Evolutionary conservation across 352 stramenopile species (phyloP).

Genomic region (Globisporangium rhizosaccharum): DNA sequence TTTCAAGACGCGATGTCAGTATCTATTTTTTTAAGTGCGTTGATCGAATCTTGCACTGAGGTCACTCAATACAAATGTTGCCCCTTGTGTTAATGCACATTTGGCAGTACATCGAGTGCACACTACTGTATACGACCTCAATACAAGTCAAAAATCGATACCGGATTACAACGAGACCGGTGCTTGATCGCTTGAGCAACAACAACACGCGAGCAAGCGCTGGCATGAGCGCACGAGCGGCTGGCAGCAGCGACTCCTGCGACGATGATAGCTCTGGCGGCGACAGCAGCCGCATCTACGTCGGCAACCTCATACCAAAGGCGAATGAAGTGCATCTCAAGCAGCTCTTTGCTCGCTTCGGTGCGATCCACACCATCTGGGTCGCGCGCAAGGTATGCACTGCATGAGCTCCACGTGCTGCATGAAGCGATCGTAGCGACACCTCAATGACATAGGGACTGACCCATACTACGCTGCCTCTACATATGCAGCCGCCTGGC

Average conservation of each 20-base stretch:
- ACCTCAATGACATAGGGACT: neutral
- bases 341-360: conserved; percentile 54
- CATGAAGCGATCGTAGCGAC: neutral
- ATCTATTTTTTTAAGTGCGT: no score
- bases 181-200: no score
- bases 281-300: conserved; percentile 53
- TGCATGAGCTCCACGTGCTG: no score
- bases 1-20: no score
- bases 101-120: no score
- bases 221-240: neutral
- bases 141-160: no score
- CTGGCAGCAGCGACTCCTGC: conserved; percentile 5
- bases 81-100: no score
- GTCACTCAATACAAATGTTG: no score
- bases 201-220: no score
- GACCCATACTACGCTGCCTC: conserved; percentile 1
- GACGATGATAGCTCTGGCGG: conserved; percentile 15
- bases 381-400: conserved; percentile 45
- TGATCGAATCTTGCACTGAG: no score
- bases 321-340: conserved; percentile 64
- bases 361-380: conserved; percentile 69
- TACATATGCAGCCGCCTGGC: conserved; percentile 45
- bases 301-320: conserved; percentile 68
- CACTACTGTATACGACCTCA: no score
- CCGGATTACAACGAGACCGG: no score